phyloP scores from a whole-genome alignment of 2,329 filamentous ascomycete species.

The Cladosporium sp. region DNA sequence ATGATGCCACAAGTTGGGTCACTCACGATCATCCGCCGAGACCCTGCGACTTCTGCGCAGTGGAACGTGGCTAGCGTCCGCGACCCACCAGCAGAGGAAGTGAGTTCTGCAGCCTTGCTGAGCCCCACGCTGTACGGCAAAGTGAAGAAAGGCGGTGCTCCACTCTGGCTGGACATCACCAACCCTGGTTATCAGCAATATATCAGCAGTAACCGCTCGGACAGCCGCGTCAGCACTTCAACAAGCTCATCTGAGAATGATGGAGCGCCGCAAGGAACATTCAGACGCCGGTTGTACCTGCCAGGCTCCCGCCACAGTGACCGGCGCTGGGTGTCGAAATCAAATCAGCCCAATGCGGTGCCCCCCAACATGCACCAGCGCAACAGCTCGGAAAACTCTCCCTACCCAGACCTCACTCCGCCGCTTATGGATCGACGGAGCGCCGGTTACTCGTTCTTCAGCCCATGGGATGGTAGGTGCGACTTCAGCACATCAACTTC shows the following conservation, averaged over 20 bases:
- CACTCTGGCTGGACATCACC: constrained; percentile 55
- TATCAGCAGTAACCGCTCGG: constrained; percentile 36
- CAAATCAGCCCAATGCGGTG: constrained; percentile 21
- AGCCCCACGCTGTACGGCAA: constrained; percentile 32
- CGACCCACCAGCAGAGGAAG: constrained; percentile 46
- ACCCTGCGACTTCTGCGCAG: constrained; percentile 50
- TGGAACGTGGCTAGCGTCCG: constrained; percentile 54
- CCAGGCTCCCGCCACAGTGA: constrained; percentile 44
- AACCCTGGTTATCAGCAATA: constrained; percentile 63
- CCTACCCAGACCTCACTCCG: constrained; percentile 33
- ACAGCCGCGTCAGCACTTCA: constrained; percentile 32
- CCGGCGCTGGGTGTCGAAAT: constrained; percentile 1
- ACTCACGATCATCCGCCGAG: constrained; percentile 53
- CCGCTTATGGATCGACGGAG: constrained; percentile 52
- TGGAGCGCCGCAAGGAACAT: constrained; percentile 38
- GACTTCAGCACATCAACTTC: constrained; percentile 78
- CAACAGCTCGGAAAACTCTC: not conserved
- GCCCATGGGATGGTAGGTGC: constrained; percentile 84
- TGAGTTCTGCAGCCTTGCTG: constrained; percentile 44
- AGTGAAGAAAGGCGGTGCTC: constrained; percentile 42
- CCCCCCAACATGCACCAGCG: constrained; percentile 28
- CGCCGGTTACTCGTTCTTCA: constrained; percentile 70
- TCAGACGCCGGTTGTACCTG: constrained; percentile 50
- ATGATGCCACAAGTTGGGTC: constrained; percentile 21
- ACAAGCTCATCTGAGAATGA: constrained; percentile 27